Conservation (phyloP, 805 yeast species). For the Wickerhamomyces silvicola region DNA sequence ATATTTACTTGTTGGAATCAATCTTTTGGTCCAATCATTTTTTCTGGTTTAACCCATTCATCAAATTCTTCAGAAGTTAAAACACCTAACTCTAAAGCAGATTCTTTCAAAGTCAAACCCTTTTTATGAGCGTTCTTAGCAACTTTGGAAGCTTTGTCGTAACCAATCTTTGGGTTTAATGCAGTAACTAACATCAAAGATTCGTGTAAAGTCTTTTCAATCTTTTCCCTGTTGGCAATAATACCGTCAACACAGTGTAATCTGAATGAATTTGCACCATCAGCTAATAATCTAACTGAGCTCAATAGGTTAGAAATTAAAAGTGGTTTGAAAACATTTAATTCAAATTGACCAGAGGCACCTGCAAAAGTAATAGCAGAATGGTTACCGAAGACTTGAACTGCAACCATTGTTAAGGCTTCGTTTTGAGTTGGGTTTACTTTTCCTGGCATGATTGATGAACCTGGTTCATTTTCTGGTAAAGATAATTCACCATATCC, state of each 20-base stretch:
- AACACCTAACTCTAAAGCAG: conserved; percentile 87
- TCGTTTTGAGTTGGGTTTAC: conserved; percentile 99
- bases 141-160: conserved; percentile 94
- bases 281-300: conserved; percentile 83
- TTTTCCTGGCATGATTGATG: conserved; percentile 99
- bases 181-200: conserved; percentile 98
- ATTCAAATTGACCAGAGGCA: conserved; percentile 97
- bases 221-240: conserved; percentile 80
- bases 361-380: conserved; percentile 94
- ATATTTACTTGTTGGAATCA: too few relatives aligned
- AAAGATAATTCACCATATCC: conserved; percentile 94
- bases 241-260: conserved; percentile 94
- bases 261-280: conserved; percentile 87
- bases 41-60: conserved; percentile 95
- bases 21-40: conserved; percentile 89
- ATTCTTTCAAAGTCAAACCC: conserved; percentile 91
- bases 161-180: conserved; percentile 97
- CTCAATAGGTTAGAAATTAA: conserved; percentile 85
- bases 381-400: conserved; percentile 97
- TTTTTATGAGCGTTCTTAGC: conserved; percentile 99
- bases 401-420: conserved; percentile 96
- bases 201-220: conserved; percentile 82
- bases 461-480: conserved; percentile 99
- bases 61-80: conserved; percentile 83
- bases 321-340: conserved; percentile 96